These are phyloP conservation scores for Grosmannia clavigera DNA, from an alignment of 2,329 filamentous ascomycete genomes.

Conservation along the genomic window DNA sequence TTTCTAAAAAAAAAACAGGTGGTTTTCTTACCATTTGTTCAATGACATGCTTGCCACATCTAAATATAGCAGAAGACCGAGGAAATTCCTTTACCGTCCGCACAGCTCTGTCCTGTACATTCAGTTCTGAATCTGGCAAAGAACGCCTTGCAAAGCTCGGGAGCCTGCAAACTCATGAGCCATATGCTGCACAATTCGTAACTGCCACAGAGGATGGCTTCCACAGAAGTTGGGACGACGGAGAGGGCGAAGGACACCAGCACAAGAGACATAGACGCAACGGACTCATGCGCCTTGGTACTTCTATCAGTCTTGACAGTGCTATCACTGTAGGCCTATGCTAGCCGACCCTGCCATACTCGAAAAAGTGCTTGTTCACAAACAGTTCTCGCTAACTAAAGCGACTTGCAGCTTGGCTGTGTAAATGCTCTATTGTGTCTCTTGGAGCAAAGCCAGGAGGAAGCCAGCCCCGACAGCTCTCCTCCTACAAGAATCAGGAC, in stretches of 20 bases:
- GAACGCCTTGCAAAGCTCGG: slow-evolving; percentile 51
- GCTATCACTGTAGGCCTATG: slow-evolving; percentile 44
- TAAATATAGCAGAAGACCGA: background rate
- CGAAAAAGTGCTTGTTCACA: background rate
- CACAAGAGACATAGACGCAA: slow-evolving; percentile 43
- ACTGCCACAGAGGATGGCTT: slow-evolving; percentile 12
- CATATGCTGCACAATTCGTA: slow-evolving; percentile 47
- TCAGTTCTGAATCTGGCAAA: slow-evolving; percentile 53
- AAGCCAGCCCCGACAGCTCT: slow-evolving; percentile 38
- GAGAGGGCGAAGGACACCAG: slow-evolving; percentile 24
- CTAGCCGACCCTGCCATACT: background rate
- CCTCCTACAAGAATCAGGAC: slow-evolving; percentile 46
- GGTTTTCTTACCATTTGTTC: background rate
- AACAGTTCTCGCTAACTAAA: background rate
- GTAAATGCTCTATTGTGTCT: slow-evolving; percentile 78
- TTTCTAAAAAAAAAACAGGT: background rate
- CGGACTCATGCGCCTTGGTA: slow-evolving; percentile 54
- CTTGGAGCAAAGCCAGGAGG: slow-evolving; percentile 47
- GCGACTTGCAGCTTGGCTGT: slow-evolving; percentile 51
- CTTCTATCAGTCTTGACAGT: slow-evolving; percentile 64
- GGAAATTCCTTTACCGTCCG: slow-evolving; percentile 40
- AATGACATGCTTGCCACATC: background rate
- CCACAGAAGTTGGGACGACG: slow-evolving; percentile 11
- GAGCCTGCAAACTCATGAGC: slow-evolving; percentile 31
- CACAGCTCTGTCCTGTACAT: slow-evolving; percentile 58